Conservation (phyloP, 495 filamentous ascomycete genomes). For the Lasiosphaeriaceae sp. region DNA sequence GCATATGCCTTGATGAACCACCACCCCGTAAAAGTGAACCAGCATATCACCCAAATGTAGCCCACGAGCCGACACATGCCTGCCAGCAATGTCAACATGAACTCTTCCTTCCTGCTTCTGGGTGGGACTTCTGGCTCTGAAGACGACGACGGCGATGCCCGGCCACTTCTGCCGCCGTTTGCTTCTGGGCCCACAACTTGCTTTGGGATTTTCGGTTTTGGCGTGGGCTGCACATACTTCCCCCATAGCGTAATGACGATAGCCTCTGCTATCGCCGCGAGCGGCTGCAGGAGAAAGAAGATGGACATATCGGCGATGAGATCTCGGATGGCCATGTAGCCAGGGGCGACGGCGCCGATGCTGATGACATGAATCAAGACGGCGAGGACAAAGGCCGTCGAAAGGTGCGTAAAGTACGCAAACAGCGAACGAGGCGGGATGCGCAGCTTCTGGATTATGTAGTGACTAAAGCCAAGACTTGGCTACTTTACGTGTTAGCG, state of each 20-base stretch:
- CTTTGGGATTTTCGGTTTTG: neutral
- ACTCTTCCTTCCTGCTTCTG: neutral
- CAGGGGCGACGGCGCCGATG: slow-evolving; percentile 15
- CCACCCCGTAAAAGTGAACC: slow-evolving; percentile 10
- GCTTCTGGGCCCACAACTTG: neutral
- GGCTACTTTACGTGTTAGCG: slow-evolving; percentile 4
- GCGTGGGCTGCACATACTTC: neutral
- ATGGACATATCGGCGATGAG: slow-evolving; percentile 18
- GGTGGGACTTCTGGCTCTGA: neutral
- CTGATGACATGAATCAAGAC: slow-evolving; percentile 29
- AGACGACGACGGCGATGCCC: neutral
- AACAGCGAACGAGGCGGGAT: slow-evolving; percentile 25
- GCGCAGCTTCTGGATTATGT: slow-evolving; percentile 23
- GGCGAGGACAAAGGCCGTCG: slow-evolving; percentile 34
- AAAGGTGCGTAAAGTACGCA: slow-evolving; percentile 32
- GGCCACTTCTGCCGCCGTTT: neutral
- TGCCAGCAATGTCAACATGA: neutral
- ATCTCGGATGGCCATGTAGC: slow-evolving; percentile 16
- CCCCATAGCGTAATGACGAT: slow-evolving; percentile 1
- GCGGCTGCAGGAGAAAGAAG: slow-evolving; percentile 31
- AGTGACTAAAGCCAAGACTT: slow-evolving; percentile 21
- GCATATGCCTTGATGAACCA: slow-evolving; percentile 12
- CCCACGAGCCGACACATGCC: slow-evolving; percentile 2
- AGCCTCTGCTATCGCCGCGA: slow-evolving; percentile 31
- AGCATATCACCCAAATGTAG: slow-evolving; percentile 12